Base-by-base conservation (phyloP, 768 basidiomycete species). In the Termitomyces sp. region DNA sequence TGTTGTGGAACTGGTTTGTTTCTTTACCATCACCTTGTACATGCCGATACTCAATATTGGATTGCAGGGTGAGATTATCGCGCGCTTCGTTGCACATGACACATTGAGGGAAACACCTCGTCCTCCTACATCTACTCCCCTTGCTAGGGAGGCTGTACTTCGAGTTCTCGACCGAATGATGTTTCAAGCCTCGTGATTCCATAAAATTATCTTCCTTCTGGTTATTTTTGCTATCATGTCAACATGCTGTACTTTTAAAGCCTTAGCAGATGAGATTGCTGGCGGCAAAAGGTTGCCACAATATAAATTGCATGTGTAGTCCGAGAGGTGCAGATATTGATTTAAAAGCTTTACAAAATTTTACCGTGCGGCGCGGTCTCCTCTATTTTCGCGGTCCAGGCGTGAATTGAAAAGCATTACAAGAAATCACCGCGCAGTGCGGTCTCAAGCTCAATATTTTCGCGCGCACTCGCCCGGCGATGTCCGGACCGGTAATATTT, bases 1-100 rank as follows among this genome's bases (percentile, higher is more conserved):
- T 68, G 69, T 96, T n/a, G 93, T 96, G 10, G 94, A 94, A 73
- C 69, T 89, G 59, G 92, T 89, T 64, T 32, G 83, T 77, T n/a
- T 16, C 43, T 14, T 16, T 51, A 34, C 10, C 2, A 24, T 36
- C 20, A 10, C 41, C 52, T 55, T 54, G 20, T n/a, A 16, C 57
- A 36, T 24, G 18, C n/a, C 8, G 31, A 32, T 24, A 2, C 9
- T 43, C 24, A n/a, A 46, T 7, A 1, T 51, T 51, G 18, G 42
- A 39, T 39, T 62, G 8, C 64, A 90, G 88, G 90, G 89, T n/a
- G 90, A 94, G 67, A 84, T 94, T 7, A 65, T 92, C 41, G 91
- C 90, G 4, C 86, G 92, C 3, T 76, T 86, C 0, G 74, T 88
- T 18, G 85, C 92, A 9, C 88, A 92, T 61, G 78, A 85, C 7